Conservation (phyloP, 2,329 filamentous ascomycete genomes). For the Pseudocercospora crystallina region DNA sequence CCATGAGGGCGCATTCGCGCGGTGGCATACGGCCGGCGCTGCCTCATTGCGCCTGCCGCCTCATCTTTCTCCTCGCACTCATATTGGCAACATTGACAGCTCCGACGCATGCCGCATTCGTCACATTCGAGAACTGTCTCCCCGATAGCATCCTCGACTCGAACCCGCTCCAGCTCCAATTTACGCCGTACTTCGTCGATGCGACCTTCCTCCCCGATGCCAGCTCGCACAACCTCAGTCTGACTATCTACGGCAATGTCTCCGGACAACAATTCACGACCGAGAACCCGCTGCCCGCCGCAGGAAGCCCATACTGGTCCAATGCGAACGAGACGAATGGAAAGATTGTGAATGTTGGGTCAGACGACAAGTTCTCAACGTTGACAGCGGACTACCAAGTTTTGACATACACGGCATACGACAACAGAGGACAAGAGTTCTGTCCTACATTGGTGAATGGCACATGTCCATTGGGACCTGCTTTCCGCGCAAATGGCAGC, state of each 20-base stretch:
- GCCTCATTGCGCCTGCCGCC: background rate
- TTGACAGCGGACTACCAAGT: constrained; percentile 71
- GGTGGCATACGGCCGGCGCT: constrained; percentile 10
- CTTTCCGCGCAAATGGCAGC: constrained; percentile 61
- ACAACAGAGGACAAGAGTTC: constrained; percentile 56
- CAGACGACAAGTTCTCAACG: constrained; percentile 68
- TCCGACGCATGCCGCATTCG: constrained; percentile 61
- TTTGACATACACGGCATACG: constrained; percentile 72
- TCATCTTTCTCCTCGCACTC: constrained; percentile 28
- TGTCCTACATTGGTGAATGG: constrained; percentile 62
- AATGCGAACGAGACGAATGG: constrained; percentile 63
- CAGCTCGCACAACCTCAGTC: constrained; percentile 63
- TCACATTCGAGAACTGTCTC: constrained; percentile 86
- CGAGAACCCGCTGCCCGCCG: constrained; percentile 55
- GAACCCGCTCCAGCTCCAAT: constrained; percentile 67
- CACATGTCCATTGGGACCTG: constrained; percentile 72
- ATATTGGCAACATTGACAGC: constrained; percentile 41
- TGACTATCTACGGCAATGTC: constrained; percentile 90
- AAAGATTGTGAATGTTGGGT: constrained; percentile 73
- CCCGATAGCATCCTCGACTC: constrained; percentile 57
- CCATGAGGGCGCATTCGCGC: constrained; percentile 24
- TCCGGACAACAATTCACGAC: constrained; percentile 64
- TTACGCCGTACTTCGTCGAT: constrained; percentile 71
- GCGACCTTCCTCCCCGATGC: constrained; percentile 62
- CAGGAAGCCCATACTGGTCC: constrained; percentile 60